Evolutionary conservation across 345 rosid genomes (phyloP).

Genomic region (Eucalyptus lansdowneana): DNA sequence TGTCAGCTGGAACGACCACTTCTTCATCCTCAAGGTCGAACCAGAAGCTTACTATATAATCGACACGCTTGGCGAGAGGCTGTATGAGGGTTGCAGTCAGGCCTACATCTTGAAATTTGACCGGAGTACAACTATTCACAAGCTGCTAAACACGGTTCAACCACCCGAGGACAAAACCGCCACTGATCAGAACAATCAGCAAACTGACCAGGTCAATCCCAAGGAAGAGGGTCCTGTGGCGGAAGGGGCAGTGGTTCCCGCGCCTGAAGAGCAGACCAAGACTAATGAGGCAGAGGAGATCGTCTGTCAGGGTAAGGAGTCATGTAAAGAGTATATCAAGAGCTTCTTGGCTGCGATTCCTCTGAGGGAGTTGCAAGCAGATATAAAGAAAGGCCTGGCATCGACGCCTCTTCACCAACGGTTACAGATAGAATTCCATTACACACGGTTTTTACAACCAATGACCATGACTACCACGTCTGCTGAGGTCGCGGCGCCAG

Average conservation of each 20-base stretch:
- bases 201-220: constrained; percentile 1
- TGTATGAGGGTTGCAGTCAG: constrained; percentile 88
- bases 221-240: constrained; percentile 16
- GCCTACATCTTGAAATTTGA: constrained; percentile 91
- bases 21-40: constrained; percentile 76
- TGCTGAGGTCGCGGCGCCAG: background rate
- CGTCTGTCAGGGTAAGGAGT: constrained; percentile 70
- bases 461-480: background rate
- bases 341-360: constrained; percentile 96
- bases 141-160: constrained; percentile 12
- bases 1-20: constrained; percentile 99
- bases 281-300: constrained; percentile 21
- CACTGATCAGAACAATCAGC: constrained; percentile 18
- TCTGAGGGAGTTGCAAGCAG: constrained; percentile 72
- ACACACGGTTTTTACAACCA: constrained; percentile 24
- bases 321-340: constrained; percentile 94
- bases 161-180: constrained; percentile 32
- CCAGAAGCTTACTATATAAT: constrained; percentile 82
- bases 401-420: constrained; percentile 71
- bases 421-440: constrained; percentile 86
- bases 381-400: constrained; percentile 74
- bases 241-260: background rate
- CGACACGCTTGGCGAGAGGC: constrained; percentile 95
- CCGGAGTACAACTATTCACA: constrained; percentile 34
- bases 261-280: constrained; percentile 1